Percentiles rank a stretch among this genome's conserved stretches.
phyloP scores from a whole-genome alignment of 1,284 basidiomycete genomes.

The Microbotryomycetes sp. region DNA sequence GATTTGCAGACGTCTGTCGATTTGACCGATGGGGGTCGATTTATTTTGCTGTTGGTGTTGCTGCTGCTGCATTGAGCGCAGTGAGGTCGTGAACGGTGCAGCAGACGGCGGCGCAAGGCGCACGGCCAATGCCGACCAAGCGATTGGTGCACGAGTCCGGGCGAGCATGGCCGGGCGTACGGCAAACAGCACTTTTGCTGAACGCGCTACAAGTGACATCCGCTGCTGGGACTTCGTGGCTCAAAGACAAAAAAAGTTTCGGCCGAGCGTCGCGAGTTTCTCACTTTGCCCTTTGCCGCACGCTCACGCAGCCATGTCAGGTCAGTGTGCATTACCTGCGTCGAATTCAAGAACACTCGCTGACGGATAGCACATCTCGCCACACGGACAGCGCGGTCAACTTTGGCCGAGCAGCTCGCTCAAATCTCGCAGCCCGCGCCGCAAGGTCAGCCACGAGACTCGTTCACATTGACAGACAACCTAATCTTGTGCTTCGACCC shows the following conservation, averaged over 20 bases:
- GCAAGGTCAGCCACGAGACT: conserved; percentile 50
- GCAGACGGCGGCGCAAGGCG: background rate
- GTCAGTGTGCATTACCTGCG: background rate
- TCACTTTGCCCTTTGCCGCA: too few relatives aligned
- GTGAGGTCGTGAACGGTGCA: background rate
- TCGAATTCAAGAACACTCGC: too few relatives aligned
- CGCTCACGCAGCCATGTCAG: background rate
- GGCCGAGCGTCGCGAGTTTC: too few relatives aligned
- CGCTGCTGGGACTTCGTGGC: too few relatives aligned
- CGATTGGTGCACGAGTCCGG: background rate
- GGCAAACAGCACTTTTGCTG: too few relatives aligned
- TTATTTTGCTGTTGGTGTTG: background rate
- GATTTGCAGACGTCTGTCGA: conserved; percentile 29
- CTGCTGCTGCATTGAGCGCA: background rate
- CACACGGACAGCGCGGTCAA: conserved; percentile 32
- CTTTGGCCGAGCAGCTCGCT: conserved; percentile 73
- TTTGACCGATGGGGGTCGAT: conserved; percentile 28
- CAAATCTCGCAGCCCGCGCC: conserved; percentile 65
- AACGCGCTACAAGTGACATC: too few relatives aligned
- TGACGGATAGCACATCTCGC: too few relatives aligned
- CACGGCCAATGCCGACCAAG: too few relatives aligned
- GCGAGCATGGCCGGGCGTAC: too few relatives aligned
- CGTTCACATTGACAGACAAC: conserved; percentile 17
- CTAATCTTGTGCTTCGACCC: background rate
- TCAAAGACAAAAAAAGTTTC: too few relatives aligned